These are phyloP conservation scores for Talaromyces sp. DNA, from an alignment of 2,329 filamentous ascomycete species.

Conservation along the genomic window DNA sequence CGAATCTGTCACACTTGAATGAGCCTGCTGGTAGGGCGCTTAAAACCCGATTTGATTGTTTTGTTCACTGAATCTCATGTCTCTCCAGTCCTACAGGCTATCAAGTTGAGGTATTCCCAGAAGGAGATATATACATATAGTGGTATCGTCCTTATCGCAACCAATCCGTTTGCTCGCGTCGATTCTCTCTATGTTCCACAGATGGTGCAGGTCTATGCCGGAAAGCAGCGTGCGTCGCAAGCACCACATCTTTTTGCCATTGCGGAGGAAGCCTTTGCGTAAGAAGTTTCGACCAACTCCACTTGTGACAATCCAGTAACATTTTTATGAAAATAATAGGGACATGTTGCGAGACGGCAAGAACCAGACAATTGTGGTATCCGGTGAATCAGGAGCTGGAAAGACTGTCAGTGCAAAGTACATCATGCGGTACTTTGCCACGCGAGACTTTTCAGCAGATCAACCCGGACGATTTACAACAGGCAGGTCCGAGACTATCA, in stretches of 20 bases:
- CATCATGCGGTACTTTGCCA: conserved; percentile 99
- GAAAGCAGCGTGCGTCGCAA: conserved; percentile 92
- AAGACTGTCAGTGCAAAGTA: conserved; percentile 99
- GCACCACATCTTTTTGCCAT: conserved; percentile 98
- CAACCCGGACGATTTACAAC: conserved; percentile 74
- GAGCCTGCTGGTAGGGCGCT: conserved; percentile 78
- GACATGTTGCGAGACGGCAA: conserved; percentile 95
- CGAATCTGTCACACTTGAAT: conserved; percentile 95
- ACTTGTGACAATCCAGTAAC: conserved; percentile 24
- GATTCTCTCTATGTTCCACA: conserved; percentile 97
- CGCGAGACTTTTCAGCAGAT: conserved; percentile 87
- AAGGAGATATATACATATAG: conserved; percentile 99
- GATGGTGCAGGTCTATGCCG: conserved; percentile 99
- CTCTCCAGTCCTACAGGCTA: conserved; percentile 81
- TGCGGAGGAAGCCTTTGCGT: conserved; percentile 97
- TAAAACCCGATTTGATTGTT: conserved; percentile 14
- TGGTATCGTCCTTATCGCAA: conserved; percentile 96
- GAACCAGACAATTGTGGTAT: conserved; percentile 99
- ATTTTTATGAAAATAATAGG: conserved; percentile 41
- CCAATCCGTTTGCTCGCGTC: conserved; percentile 94
- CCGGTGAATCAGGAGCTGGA: conserved; percentile 95
- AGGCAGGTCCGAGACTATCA: conserved; percentile 76
- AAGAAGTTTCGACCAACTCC: conserved; percentile 33
- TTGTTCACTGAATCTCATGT: conserved; percentile 17
- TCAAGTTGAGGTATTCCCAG: conserved; percentile 92